These are phyloP conservation scores for Parietaria judaica DNA, from an alignment of 306 rosid species.

Conservation along the genomic window DNA sequence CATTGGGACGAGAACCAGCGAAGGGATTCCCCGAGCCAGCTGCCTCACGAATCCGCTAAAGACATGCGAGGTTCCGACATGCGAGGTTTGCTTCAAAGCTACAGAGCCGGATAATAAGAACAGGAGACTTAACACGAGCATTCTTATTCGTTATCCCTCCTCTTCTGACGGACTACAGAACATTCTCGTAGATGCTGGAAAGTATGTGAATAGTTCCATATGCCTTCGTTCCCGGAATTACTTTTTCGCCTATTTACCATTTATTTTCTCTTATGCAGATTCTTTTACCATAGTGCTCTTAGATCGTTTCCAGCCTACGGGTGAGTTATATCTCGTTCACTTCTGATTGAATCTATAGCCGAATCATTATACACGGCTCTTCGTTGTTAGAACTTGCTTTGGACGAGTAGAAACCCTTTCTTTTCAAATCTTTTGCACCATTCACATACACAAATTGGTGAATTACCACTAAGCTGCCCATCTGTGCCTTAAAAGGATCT, in stretches of 20 bases:
- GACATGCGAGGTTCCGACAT: conserved; percentile 77
- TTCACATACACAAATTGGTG: too few species aligned
- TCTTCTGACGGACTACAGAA: conserved; percentile 48
- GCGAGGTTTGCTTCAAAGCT: conserved; percentile 90
- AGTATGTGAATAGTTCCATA: conserved; percentile 38
- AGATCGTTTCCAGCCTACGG: conserved; percentile 79
- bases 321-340: conserved; percentile 37
- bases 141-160: conserved; percentile 51
- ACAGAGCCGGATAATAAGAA: conserved; percentile 62
- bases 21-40: conserved; percentile 89
- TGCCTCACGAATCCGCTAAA: conserved; percentile 71
- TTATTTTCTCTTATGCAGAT: conserved; percentile 38
- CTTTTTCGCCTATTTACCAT: conserved; percentile 41
- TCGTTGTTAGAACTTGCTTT: too few species aligned
- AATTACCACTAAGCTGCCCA: too few species aligned
- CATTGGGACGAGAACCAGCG: conserved; percentile 90
- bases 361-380: too few species aligned
- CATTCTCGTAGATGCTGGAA: conserved; percentile 85
- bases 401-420: too few species aligned
- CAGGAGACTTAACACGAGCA: conserved; percentile 84
- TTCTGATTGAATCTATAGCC: too few species aligned
- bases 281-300: conserved; percentile 91
- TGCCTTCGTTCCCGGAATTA: too few species aligned
- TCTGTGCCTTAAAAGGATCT: too few species aligned
- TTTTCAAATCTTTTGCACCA: too few species aligned